Percentiles rank a stretch among this genome's conserved stretches.
These are phyloP conservation scores for Trichocladium antarcticum DNA, from an alignment of 495 filamentous ascomycete species.

Conservation along the genomic window DNA sequence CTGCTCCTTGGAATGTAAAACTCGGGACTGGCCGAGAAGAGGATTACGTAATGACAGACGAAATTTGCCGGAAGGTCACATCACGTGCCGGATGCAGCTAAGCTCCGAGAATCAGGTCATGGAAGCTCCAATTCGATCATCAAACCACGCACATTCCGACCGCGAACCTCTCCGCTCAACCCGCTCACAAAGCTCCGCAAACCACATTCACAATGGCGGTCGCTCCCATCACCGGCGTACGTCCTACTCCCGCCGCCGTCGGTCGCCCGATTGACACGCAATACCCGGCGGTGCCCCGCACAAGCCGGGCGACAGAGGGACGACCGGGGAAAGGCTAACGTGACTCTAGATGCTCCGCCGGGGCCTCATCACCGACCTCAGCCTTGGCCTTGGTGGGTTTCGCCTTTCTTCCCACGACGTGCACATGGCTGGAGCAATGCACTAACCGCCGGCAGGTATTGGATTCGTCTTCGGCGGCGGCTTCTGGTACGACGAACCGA, in stretches of 20 bases:
- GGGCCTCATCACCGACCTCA: slow-evolving; percentile 37
- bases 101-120: slow-evolving; percentile 24
- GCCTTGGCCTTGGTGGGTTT: slow-evolving; percentile 35
- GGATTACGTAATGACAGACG: not conserved
- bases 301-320: not conserved
- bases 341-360: slow-evolving; percentile 39
- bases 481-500: slow-evolving; percentile 34
- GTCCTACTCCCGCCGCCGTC: slow-evolving; percentile 7
- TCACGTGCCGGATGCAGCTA: slow-evolving; percentile 16
- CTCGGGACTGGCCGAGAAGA: not conserved
- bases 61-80: not conserved
- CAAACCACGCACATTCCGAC: slow-evolving; percentile 21
- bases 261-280: slow-evolving; percentile 10
- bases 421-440: not conserved
- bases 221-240: slow-evolving; percentile 33
- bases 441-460: slow-evolving; percentile 25
- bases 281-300: slow-evolving; percentile 1
- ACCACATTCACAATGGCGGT: slow-evolving; percentile 9
- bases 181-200: not conserved
- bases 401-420: not conserved
- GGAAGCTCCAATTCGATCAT: slow-evolving; percentile 20
- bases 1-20: too few species aligned
- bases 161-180: slow-evolving; percentile 15
- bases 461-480: slow-evolving; percentile 35
- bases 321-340: slow-evolving; percentile 6